phyloP scores from a whole-genome alignment of 768 basidiomycete species.

The Boletus rufocinnamomeus region DNA sequence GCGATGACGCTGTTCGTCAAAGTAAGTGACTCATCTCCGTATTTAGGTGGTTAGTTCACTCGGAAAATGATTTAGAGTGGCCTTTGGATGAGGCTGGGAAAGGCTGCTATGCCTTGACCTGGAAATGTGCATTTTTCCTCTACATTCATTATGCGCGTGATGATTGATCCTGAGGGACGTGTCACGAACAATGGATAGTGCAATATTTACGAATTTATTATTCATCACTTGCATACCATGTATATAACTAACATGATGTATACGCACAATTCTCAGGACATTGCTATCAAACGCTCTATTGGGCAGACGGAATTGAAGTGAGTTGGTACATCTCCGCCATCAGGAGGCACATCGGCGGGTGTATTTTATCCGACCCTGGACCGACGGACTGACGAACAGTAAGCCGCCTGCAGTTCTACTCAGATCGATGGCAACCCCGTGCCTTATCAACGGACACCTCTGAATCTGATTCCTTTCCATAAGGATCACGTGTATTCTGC shows the following conservation, averaged over 20 bases:
- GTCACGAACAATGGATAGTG: background rate
- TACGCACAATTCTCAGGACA: background rate
- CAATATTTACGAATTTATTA: slow-evolving; percentile 21
- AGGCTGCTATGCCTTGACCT: slow-evolving; percentile 18
- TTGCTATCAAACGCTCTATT: background rate
- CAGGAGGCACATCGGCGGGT: background rate
- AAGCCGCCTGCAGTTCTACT: background rate
- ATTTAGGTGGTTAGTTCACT: slow-evolving; percentile 6
- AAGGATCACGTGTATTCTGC: slow-evolving; percentile 1
- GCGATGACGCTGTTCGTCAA: slow-evolving; percentile 69
- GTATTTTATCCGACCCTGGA: slow-evolving; percentile 18
- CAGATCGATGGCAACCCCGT: slow-evolving; percentile 7
- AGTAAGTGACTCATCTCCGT: slow-evolving; percentile 39
- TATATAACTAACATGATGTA: slow-evolving; percentile 9
- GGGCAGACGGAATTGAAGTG: background rate
- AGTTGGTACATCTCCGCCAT: background rate
- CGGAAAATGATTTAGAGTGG: slow-evolving; percentile 46
- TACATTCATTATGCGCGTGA: background rate
- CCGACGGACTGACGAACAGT: slow-evolving; percentile 6
- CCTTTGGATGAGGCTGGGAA: slow-evolving; percentile 55
- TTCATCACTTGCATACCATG: slow-evolving; percentile 7
- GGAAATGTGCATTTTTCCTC: background rate
- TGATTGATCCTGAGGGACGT: background rate
- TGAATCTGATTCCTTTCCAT: background rate
- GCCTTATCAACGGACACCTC: slow-evolving; percentile 10